Evolutionary conservation across 176 grass and related monocot genomes (phyloP).

Genomic region (Lolium perenne): DNA sequence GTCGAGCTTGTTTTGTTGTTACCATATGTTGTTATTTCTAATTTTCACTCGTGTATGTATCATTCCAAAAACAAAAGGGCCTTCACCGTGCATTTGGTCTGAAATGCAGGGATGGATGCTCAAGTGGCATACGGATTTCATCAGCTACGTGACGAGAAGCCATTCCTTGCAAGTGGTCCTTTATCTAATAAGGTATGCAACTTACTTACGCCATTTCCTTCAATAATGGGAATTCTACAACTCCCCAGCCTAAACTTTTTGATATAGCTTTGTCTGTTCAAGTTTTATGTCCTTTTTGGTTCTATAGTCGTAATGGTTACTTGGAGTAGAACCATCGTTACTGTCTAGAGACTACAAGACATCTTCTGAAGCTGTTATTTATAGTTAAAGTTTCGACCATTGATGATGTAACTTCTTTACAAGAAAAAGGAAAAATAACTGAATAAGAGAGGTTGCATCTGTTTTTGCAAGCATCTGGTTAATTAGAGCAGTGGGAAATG

Average conservation of each 20-base stretch:
- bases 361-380: neutral
- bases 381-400: slow-evolving; percentile 20
- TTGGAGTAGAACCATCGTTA: slow-evolving; percentile 6
- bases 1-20: slow-evolving; percentile 17
- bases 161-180: slow-evolving; percentile 88
- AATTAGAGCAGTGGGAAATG: neutral
- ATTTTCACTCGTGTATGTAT: slow-evolving; percentile 16
- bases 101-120: slow-evolving; percentile 91
- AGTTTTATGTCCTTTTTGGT: slow-evolving; percentile 22
- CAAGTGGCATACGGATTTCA: slow-evolving; percentile 98
- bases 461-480: neutral
- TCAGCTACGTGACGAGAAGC: slow-evolving; percentile 84
- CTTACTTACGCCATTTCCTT: neutral
- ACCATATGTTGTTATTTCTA: slow-evolving; percentile 18
- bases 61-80: neutral
- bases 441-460: slow-evolving; percentile 11
- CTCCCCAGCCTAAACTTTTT: neutral
- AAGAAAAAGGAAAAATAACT: neutral
- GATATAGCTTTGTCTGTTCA: neutral
- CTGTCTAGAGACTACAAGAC: slow-evolving; percentile 5
- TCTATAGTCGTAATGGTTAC: slow-evolving; percentile 6
- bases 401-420: neutral
- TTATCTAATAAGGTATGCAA: slow-evolving; percentile 93
- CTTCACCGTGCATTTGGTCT: slow-evolving; percentile 38
- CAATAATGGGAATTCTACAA: slow-evolving; percentile 29